Evolutionary conservation across 2,329 filamentous ascomycete species (phyloP).

Genomic region (Lachnellula arida): DNA sequence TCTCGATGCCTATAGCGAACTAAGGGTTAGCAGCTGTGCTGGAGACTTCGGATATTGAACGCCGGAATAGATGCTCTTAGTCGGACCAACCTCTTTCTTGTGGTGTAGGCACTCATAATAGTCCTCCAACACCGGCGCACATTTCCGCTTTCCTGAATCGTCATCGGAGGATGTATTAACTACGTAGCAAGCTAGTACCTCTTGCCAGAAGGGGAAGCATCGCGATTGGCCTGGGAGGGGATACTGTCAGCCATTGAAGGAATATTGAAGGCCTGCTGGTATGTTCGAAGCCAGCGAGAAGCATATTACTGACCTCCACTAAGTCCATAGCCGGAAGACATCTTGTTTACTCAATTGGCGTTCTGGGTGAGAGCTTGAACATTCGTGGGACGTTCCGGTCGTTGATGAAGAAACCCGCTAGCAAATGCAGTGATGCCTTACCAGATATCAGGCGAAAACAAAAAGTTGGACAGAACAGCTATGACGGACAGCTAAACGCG

Average conservation of each 20-base stretch:
- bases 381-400: conserved; percentile 23
- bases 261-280: not conserved
- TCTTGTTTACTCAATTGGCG: conserved; percentile 35
- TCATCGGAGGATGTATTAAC: conserved; percentile 82
- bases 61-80: not conserved
- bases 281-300: not conserved
- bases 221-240: conserved; percentile 44
- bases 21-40: conserved; percentile 1
- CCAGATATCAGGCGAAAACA: conserved; percentile 1
- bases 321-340: conserved; percentile 81
- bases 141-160: conserved; percentile 80
- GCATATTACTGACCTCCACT: conserved; percentile 60
- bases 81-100: conserved; percentile 81
- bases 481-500: conserved; percentile 4
- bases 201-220: conserved; percentile 99
- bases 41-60: not conserved
- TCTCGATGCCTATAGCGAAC: conserved; percentile 57
- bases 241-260: conserved; percentile 23
- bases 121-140: conserved; percentile 79
- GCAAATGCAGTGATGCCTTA: conserved; percentile 19
- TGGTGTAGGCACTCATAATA: conserved; percentile 99
- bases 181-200: conserved; percentile 96
- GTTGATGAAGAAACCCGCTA: conserved; percentile 2
- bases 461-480: conserved; percentile 16
- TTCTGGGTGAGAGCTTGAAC: not conserved